These are phyloP conservation scores for Macrocystidia cucumis DNA, from an alignment of 1,284 basidiomycete species.

Conservation along the genomic window DNA sequence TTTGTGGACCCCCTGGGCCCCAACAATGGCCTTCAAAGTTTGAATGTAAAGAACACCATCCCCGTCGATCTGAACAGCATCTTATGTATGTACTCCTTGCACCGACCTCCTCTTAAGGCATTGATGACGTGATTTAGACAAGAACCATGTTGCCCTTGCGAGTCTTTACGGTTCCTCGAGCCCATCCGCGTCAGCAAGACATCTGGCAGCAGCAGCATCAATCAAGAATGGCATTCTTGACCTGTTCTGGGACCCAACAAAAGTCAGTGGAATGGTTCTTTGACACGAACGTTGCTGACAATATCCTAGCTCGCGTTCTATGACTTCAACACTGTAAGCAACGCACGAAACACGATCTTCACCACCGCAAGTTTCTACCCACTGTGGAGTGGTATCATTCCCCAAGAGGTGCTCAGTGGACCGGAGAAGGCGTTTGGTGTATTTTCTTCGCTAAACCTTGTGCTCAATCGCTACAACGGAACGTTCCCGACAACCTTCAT, in stretches of 20 bases:
- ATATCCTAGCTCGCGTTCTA: conserved; percentile 69
- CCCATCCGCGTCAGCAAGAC: conserved; percentile 36
- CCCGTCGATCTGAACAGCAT: conserved; percentile 84
- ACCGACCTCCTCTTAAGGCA: neutral
- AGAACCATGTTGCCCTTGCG: conserved; percentile 56
- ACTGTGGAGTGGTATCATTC: conserved; percentile 82
- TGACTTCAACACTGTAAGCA: conserved; percentile 72
- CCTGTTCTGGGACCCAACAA: conserved; percentile 76
- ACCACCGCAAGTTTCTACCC: conserved; percentile 78
- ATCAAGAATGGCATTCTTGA: conserved; percentile 74
- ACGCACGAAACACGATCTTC: conserved; percentile 57
- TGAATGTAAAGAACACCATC: conserved; percentile 67
- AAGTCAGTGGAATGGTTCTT: conserved; percentile 20
- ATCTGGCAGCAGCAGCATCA: conserved; percentile 48
- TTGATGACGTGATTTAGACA: too few relatives aligned
- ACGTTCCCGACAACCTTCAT: conserved; percentile 72
- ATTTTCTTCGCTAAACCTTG: conserved; percentile 70
- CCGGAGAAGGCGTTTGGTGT: conserved; percentile 59
- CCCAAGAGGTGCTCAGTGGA: conserved; percentile 55
- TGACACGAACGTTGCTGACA: conserved; percentile 1
- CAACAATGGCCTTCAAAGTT: conserved; percentile 51
- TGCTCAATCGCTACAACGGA: conserved; percentile 81
- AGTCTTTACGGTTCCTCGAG: conserved; percentile 51
- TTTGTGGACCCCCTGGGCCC: conserved; percentile 40
- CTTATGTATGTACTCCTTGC: conserved; percentile 48